Evolutionary conservation across 768 basidiomycete species (phyloP).

Genomic region (Boletus speciosus): DNA sequence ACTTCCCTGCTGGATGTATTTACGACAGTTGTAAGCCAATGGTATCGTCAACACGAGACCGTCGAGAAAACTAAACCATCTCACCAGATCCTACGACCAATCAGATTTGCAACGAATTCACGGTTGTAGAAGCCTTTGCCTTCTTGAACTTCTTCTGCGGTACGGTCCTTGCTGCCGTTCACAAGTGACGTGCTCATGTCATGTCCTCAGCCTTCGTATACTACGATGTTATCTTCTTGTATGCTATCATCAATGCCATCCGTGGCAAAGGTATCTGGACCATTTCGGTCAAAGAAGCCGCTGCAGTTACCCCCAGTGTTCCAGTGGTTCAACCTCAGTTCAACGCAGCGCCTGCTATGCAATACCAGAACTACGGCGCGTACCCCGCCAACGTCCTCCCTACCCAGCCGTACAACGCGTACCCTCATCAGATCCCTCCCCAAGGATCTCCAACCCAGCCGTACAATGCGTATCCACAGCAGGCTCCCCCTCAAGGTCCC

Average conservation of each 20-base stretch:
- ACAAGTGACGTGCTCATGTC: neutral
- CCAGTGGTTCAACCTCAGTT: constrained; percentile 11
- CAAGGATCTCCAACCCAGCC: neutral
- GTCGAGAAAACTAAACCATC: neutral
- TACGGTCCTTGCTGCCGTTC: constrained; percentile 8
- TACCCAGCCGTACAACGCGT: constrained; percentile 6
- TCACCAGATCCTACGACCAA: constrained; percentile 8
- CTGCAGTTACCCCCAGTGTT: neutral
- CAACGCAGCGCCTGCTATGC: neutral
- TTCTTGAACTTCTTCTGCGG: constrained; percentile 25
- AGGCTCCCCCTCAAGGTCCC: neutral
- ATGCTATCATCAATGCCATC: constrained; percentile 20
- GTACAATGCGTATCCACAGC: constrained; percentile 4
- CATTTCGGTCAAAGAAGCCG: constrained; percentile 20
- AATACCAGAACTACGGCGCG: constrained; percentile 1
- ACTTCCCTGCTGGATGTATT: constrained; percentile 20
- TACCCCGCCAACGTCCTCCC: neutral
- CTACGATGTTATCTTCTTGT: constrained; percentile 19
- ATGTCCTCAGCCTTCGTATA: constrained; percentile 23
- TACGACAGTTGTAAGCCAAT: constrained; percentile 7
- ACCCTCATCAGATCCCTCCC: constrained; percentile 7
- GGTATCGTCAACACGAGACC: neutral
- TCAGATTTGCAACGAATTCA: constrained; percentile 18
- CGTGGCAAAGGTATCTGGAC: constrained; percentile 25
- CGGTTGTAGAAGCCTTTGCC: constrained; percentile 16